Percentiles rank a stretch among this genome's conserved stretches.
phyloP scores from a whole-genome alignment of 306 rosid genomes.

The Citrullus amarus region DNA sequence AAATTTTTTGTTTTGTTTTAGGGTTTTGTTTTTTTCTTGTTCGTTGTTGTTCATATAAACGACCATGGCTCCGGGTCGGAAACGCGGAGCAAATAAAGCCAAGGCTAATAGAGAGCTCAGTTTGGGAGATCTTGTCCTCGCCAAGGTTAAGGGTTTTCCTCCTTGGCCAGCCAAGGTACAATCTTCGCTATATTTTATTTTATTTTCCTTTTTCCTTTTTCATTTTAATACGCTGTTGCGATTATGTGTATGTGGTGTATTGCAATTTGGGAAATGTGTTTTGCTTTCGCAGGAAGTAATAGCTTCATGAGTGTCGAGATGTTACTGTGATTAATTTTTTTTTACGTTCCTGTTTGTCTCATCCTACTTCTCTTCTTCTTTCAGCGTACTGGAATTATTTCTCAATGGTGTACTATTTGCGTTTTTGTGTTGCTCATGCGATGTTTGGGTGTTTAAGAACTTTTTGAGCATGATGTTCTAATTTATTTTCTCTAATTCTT shows the following conservation, averaged over 20 bases:
- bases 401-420: background rate
- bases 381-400: background rate
- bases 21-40: slow-evolving; percentile 12
- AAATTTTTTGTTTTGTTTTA: slow-evolving; percentile 3
- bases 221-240: background rate
- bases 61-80: slow-evolving; percentile 85
- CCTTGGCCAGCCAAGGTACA: slow-evolving; percentile 95
- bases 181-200: slow-evolving; percentile 6
- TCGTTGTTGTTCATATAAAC: slow-evolving; percentile 7
- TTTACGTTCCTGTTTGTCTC: background rate
- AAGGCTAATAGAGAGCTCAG: slow-evolving; percentile 55
- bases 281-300: background rate
- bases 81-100: slow-evolving; percentile 80
- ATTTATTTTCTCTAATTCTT: background rate
- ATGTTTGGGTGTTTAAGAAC: background rate
- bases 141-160: slow-evolving; percentile 98
- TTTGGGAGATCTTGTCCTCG: slow-evolving; percentile 95
- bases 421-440: background rate
- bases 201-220: too few species aligned
- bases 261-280: background rate
- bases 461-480: background rate
- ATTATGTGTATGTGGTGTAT: background rate
- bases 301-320: background rate
- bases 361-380: background rate
- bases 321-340: background rate